Base-by-base conservation (phyloP, 2,329 filamentous ascomycete species). In the Mariannaea elegans region DNA sequence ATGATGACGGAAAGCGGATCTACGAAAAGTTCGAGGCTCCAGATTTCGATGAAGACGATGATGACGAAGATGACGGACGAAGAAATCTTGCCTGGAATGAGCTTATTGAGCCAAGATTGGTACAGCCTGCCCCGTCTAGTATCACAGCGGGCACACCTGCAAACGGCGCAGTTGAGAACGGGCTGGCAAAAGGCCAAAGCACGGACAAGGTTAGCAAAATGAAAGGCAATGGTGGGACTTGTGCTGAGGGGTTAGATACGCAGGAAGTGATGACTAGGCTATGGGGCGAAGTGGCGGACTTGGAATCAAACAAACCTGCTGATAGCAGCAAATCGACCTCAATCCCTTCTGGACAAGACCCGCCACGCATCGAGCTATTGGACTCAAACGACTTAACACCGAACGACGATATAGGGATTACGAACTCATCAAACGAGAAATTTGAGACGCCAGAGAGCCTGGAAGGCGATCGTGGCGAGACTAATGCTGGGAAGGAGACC, bases 11-110 rank as follows among this genome's bases (percentile, higher is more conserved):
- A 0, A 81, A 90, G 62, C 84, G 92, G 9, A 76, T 92, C 9
- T 97, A 94, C 67, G 87, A 84, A 62, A 91, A 88, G 58, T 95
- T 96, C 65, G 92, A 96, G 68, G 87, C 88, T 66, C 89, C 90
- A 0, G 85, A 85, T 10, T 78, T 86, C 7, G 83, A 87, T 7
- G 85, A 87, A 10, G 87, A 88, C 0, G 84, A 84, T 1, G 81
- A 84, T 1, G 81, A 81, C 32, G 83, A 86, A 12, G 84, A 90
- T 56, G 82, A 89, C 61, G 90, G 90, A 1, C 79, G 84, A 47
- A 82, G 88, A n/a, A 81, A 81, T 7, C 59, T 93, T 27, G 68
- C 74, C 0, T 89, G 90, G 75, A 72, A 73, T 2, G 88, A 92
- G 19, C 80, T 95, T 71, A 82, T 87, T 34, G 88, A 93, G 36